Evolutionary conservation across 768 basidiomycete species (phyloP).

Genomic region (Epithele typhae): DNA sequence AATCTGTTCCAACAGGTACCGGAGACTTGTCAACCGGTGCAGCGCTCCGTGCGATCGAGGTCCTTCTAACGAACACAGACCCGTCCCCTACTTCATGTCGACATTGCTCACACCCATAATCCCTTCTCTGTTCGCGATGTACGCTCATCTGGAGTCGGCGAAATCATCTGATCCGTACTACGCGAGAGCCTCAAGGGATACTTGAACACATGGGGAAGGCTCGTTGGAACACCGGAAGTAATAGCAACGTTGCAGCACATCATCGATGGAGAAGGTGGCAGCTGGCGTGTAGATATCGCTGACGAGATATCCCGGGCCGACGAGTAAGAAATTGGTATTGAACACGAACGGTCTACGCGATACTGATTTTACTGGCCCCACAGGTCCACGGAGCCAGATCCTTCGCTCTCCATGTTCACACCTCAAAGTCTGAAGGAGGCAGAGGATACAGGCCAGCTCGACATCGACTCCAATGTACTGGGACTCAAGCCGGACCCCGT

Average conservation of each 20-base stretch:
- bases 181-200: slow-evolving; percentile 57
- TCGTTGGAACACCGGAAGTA: slow-evolving; percentile 50
- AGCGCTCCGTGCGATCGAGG: slow-evolving; percentile 47
- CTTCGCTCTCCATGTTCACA: slow-evolving; percentile 41
- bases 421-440: slow-evolving; percentile 43
- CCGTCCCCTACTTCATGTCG: slow-evolving; percentile 70
- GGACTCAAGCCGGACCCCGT: slow-evolving; percentile 72
- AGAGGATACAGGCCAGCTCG: slow-evolving; percentile 38
- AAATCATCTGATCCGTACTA: slow-evolving; percentile 62
- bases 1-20: background rate
- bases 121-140: slow-evolving; percentile 60
- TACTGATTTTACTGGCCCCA: no score
- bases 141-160: slow-evolving; percentile 45
- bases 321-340: slow-evolving; percentile 39
- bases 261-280: slow-evolving; percentile 42
- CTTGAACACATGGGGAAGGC: slow-evolving; percentile 72
- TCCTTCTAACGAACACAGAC: slow-evolving; percentile 69
- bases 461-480: slow-evolving; percentile 53
- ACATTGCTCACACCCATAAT: slow-evolving; percentile 65
- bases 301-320: slow-evolving; percentile 43
- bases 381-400: slow-evolving; percentile 18
- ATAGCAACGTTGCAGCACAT: slow-evolving; percentile 56
- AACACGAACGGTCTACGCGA: no score
- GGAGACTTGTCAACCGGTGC: slow-evolving; percentile 28
- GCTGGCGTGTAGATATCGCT: slow-evolving; percentile 55